phyloP scores from a whole-genome alignment of 2,329 filamentous ascomycete genomes.

The Raffaelea albimanens region DNA sequence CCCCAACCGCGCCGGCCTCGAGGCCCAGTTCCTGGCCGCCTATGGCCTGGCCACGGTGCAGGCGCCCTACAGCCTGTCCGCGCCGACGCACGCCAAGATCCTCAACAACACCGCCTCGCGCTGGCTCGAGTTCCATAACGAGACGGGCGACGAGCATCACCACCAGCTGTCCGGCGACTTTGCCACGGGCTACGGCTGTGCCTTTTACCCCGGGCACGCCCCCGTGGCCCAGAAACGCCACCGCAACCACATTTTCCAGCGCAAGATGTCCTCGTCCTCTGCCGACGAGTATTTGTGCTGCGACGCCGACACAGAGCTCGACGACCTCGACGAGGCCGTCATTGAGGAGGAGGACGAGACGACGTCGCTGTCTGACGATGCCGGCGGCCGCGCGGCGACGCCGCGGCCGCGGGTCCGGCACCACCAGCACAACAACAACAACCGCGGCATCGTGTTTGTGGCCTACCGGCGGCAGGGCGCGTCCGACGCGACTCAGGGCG shows the following conservation, averaged over 20 bases:
- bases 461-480: constrained; percentile 39
- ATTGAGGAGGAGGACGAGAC: not conserved
- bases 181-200: constrained; percentile 41
- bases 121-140: constrained; percentile 41
- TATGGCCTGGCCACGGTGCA: constrained; percentile 42
- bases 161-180: constrained; percentile 33
- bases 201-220: constrained; percentile 37
- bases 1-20: constrained; percentile 10
- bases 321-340: constrained; percentile 6
- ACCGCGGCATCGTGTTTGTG: constrained; percentile 47
- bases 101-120: constrained; percentile 29
- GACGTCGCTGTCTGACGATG: not conserved
- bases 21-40: constrained; percentile 43
- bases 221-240: constrained; percentile 4
- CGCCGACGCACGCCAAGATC: constrained; percentile 38
- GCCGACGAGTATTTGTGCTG: constrained; percentile 5
- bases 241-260: constrained; percentile 3
- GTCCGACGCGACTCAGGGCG: constrained; percentile 23
- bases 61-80: constrained; percentile 42
- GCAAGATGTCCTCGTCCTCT: constrained; percentile 5
- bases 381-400: not conserved
- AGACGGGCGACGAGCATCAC: constrained; percentile 18
- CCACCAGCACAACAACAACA: constrained; percentile 16
- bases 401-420: not conserved
- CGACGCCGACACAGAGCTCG: constrained; percentile 17